Evolutionary conservation across 768 basidiomycete genomes (phyloP).

Genomic region (Tubosaeta sp.): DNA sequence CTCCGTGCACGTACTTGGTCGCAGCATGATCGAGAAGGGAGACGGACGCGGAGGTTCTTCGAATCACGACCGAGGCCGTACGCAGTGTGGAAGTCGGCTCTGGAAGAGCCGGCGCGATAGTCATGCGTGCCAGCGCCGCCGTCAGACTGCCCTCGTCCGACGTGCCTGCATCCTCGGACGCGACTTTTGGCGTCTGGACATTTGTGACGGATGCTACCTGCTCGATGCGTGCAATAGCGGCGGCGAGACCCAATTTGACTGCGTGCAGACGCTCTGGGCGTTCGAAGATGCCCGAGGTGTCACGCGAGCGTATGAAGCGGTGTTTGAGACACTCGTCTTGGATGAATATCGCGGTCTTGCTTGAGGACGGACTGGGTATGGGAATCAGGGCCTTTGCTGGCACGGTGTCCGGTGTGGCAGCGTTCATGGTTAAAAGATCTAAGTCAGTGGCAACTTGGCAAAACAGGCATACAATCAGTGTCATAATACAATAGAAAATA

Average conservation of each 20-base stretch:
- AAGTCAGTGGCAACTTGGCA: too few relatives aligned
- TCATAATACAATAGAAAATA: too few relatives aligned
- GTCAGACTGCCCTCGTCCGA: conserved; percentile 46
- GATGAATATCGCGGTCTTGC: conserved; percentile 38
- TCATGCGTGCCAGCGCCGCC: conserved; percentile 43
- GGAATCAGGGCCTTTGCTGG: not conserved
- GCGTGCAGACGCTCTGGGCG: conserved; percentile 86
- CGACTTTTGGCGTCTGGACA: not conserved
- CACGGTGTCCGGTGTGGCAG: not conserved
- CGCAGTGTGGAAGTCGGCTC: conserved; percentile 11
- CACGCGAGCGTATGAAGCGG: conserved; percentile 71
- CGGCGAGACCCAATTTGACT: conserved; percentile 76
- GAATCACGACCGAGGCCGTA: conserved; percentile 38
- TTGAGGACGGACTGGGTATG: not conserved
- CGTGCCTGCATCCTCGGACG: conserved; percentile 13
- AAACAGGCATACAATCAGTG: too few relatives aligned
- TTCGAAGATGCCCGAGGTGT: conserved; percentile 78
- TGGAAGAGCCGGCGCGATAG: conserved; percentile 24
- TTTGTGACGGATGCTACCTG: not conserved
- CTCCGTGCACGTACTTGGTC: conserved; percentile 71
- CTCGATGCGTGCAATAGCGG: conserved; percentile 72
- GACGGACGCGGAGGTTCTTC: conserved; percentile 50
- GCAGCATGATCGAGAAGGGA: conserved; percentile 58
- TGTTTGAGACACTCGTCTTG: conserved; percentile 75
- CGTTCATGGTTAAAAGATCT: not conserved